These are phyloP conservation scores for Porodaedalea pini DNA, from an alignment of 1,284 basidiomycete species.

Conservation along the genomic window DNA sequence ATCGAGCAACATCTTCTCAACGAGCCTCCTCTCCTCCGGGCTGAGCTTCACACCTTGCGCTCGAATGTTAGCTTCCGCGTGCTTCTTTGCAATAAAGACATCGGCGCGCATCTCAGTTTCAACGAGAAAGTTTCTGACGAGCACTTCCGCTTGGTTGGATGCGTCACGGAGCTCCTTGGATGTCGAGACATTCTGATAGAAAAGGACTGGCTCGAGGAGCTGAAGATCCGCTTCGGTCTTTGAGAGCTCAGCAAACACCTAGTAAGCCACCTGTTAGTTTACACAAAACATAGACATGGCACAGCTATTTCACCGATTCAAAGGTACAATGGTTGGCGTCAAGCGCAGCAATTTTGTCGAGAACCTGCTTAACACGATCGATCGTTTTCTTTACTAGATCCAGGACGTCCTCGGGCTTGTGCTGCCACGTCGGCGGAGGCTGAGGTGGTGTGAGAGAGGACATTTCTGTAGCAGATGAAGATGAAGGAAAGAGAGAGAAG, in stretches of 20 bases:
- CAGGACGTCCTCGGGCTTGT: slow-evolving; percentile 59
- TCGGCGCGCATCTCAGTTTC: slow-evolving; percentile 76
- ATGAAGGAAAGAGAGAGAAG: slow-evolving; percentile 19
- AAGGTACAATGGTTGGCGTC: slow-evolving; percentile 54
- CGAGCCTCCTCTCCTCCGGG: slow-evolving; percentile 64
- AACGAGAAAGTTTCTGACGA: slow-evolving; percentile 62
- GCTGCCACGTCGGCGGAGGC: slow-evolving; percentile 63
- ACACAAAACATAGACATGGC: slow-evolving; percentile 19
- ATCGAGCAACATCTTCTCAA: slow-evolving; percentile 76
- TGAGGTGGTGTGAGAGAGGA: slow-evolving; percentile 59
- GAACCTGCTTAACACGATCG: slow-evolving; percentile 47
- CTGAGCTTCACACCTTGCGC: slow-evolving; percentile 55
- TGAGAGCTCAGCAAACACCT: slow-evolving; percentile 70
- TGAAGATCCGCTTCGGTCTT: slow-evolving; percentile 55
- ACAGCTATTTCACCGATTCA: slow-evolving; percentile 40
- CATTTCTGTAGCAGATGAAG: slow-evolving; percentile 35
- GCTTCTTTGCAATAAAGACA: slow-evolving; percentile 66
- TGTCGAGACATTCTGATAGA: slow-evolving; percentile 78
- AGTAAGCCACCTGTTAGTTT: neutral
- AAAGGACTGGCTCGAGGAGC: slow-evolving; percentile 55
- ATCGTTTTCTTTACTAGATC: slow-evolving; percentile 59
- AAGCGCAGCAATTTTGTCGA: slow-evolving; percentile 63
- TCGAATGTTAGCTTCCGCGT: slow-evolving; percentile 64
- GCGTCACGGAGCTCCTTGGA: slow-evolving; percentile 71
- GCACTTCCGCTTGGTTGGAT: slow-evolving; percentile 67